Percentiles rank a stretch among this genome's conserved stretches.
Conservation (phyloP, 345 rosid species). For the Erucastrum elatum region DNA sequence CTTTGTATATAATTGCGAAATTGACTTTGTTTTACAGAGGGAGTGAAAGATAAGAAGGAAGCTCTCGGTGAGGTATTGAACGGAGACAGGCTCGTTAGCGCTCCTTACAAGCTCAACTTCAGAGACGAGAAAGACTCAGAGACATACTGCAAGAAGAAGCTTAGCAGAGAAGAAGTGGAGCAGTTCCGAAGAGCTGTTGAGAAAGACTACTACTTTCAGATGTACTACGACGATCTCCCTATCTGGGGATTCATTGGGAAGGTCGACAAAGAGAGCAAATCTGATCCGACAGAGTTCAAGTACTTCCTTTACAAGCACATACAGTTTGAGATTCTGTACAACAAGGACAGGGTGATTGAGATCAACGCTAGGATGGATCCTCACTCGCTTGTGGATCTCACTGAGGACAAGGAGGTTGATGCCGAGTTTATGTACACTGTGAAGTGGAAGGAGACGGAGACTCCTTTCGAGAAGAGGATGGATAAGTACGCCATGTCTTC, state of each 20-base stretch:
- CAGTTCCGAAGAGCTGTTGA: conserved; percentile 60
- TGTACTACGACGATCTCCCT: conserved; percentile 89
- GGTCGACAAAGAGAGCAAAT: conserved; percentile 66
- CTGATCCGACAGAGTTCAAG: conserved; percentile 62
- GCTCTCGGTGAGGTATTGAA: conserved; percentile 90
- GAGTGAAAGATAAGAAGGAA: conserved; percentile 74
- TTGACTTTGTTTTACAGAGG: conserved; percentile 42
- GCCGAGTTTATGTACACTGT: conserved; percentile 81
- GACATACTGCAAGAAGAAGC: conserved; percentile 59
- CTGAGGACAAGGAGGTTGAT: conserved; percentile 78
- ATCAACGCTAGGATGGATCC: conserved; percentile 72
- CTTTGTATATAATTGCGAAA: too few species aligned
- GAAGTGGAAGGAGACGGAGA: conserved; percentile 88
- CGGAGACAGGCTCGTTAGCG: conserved; percentile 83
- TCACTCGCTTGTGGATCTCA: conserved; percentile 64
- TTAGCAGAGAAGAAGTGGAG: conserved; percentile 60
- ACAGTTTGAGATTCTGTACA: conserved; percentile 71
- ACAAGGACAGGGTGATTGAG: conserved; percentile 76
- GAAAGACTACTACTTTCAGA: conserved; percentile 83
- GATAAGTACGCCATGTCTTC: conserved; percentile 81
- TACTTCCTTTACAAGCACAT: conserved; percentile 79
- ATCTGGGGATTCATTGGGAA: conserved; percentile 92
- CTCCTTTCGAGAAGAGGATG: conserved; percentile 85
- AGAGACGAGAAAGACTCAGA: conserved; percentile 65
- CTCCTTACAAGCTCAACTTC: conserved; percentile 80